Evolutionary conservation across 768 basidiomycete species (phyloP).

Genomic region (Fibroporia radiculosa): DNA sequence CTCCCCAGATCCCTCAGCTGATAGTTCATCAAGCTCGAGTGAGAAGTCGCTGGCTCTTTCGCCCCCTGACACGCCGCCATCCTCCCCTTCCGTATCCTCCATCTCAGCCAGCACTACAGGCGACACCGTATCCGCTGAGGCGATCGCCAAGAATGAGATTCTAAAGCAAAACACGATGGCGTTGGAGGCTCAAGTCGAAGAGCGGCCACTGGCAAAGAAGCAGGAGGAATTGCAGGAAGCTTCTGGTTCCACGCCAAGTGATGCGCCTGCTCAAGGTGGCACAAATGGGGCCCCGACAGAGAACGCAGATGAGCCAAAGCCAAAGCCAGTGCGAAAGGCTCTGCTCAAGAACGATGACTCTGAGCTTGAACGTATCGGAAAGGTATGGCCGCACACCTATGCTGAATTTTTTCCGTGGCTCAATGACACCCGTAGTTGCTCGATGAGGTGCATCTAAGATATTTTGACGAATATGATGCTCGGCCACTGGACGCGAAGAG

Average conservation of each 20-base stretch:
- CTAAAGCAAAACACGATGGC: constrained; percentile 65
- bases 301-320: constrained; percentile 13
- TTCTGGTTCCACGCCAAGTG: constrained; percentile 11
- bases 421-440: constrained; percentile 53
- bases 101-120: constrained; percentile 1
- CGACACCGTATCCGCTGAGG: constrained; percentile 22
- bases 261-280: neutral
- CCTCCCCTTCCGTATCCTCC: neutral
- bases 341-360: constrained; percentile 81
- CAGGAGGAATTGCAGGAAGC: constrained; percentile 69
- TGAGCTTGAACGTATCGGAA: constrained; percentile 73
- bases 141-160: constrained; percentile 46
- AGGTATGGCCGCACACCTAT: constrained; percentile 35
- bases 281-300: neutral
- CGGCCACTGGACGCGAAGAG: constrained; percentile 21
- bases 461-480: constrained; percentile 62
- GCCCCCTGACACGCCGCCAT: constrained; percentile 5
- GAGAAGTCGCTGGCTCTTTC: neutral
- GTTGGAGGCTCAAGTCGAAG: constrained; percentile 78
- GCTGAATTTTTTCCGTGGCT: neutral
- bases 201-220: constrained; percentile 80
- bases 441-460: constrained; percentile 67
- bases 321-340: constrained; percentile 55
- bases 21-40: neutral
- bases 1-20: neutral